Conservation (phyloP, 352 stramenopile species). For the Plasmopara muralis region DNA sequence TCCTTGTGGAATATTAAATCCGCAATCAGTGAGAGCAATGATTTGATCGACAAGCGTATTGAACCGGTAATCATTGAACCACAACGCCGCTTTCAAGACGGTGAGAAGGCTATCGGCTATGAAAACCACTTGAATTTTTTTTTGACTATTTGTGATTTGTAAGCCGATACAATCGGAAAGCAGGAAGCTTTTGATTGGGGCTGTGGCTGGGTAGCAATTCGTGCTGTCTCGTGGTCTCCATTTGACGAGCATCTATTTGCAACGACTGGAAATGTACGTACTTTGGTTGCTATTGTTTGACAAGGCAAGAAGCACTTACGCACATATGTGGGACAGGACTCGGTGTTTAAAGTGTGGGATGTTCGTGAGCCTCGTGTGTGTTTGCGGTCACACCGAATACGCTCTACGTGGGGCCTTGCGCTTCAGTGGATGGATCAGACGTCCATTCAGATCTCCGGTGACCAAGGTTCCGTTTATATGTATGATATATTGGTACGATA, state of each 20-base stretch:
- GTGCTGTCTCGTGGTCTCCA: conserved; percentile 70
- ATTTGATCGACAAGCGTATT: neutral
- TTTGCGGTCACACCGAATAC: conserved; percentile 72
- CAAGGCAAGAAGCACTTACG: conserved; percentile 1
- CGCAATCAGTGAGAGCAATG: conserved; percentile 11
- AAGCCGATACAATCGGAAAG: conserved; percentile 76
- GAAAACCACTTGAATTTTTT: neutral
- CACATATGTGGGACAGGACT: conserved; percentile 41
- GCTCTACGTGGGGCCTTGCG: conserved; percentile 70
- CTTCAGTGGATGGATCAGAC: conserved; percentile 76
- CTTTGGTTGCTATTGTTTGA: neutral
- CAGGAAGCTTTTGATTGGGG: conserved; percentile 80
- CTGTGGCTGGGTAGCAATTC: conserved; percentile 74
- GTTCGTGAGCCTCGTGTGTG: conserved; percentile 71
- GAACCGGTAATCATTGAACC: conserved; percentile 42
- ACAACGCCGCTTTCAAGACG: conserved; percentile 73
- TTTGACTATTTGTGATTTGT: conserved; percentile 8
- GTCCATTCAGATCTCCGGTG: conserved; percentile 65
- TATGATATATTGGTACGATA: conserved; percentile 70
- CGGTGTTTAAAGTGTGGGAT: conserved; percentile 80
- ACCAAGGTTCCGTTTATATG: conserved; percentile 75
- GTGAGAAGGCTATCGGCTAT: conserved; percentile 22
- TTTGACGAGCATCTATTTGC: conserved; percentile 82
- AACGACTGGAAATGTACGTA: conserved; percentile 74
- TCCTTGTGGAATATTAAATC: conserved; percentile 71